Evolutionary conservation across 345 rosid species (phyloP), one percentile per base, ranked within the genome.

Genomic region (Corchorus olitorius): DNA sequence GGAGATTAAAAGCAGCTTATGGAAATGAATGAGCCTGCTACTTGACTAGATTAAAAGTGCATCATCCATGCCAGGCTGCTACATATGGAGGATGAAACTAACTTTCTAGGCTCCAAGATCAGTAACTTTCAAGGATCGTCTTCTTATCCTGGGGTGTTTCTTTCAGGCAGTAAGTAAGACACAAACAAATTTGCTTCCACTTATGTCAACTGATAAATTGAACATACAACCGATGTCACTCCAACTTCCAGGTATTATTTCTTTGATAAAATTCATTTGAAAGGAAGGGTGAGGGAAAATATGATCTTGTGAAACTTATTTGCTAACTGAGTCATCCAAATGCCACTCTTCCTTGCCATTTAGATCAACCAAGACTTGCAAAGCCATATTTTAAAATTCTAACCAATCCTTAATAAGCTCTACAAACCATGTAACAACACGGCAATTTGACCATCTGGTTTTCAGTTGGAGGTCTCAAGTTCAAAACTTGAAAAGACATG

Each of bases 1-100:
- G 58, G 37, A 54, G 46, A 55, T 78, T 48, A 74, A 16, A 17
- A 72, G 27, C 48, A 41, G 33, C 8, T 59, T 70, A 33, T 65
- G 17, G 22, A 35, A 33, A n/a, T 39, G 19, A 75, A 14, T 15
- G 12, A 33, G 4, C 64, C 39, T 16, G 11, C 34, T 8, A 56
- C 50, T 50, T 33, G 61, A 61, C 60, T 17, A 53, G 45, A 55
- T 75, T 33, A 75, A 19, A 14, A 52, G 35, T 27, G 3, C 39
- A 58, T 22, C 14, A 72, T 41, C 3, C 75, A 20, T 56, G 8
- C 61, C 33, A 70, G 48, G 34, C 46, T 70, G 20, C 17, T 11
- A 35, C 35, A 34, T 10, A 17, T 52, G 75, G 63, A 52, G 49
- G n/a, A 19, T 72, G 75, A 20, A 43, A 72, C 39, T 72, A 22